Conservation (phyloP, 192 early-diverging fungal genomes). For the Podila clonocystis region DNA sequence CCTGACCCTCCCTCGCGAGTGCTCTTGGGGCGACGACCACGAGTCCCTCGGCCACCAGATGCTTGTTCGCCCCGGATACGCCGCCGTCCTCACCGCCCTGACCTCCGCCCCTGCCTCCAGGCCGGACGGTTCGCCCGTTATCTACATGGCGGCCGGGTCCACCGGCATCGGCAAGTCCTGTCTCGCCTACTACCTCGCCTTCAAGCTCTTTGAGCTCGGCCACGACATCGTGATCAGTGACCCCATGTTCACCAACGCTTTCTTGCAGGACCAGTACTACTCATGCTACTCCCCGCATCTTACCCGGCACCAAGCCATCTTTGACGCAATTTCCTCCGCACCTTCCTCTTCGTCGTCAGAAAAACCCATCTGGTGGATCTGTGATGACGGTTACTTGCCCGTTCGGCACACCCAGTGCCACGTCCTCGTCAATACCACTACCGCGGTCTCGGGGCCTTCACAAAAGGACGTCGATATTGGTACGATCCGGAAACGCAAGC, state of each 20-base stretch:
- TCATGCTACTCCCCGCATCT: constrained; percentile 40
- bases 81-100: constrained; percentile 26
- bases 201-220: constrained; percentile 27
- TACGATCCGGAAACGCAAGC: constrained; percentile 25
- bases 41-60: constrained; percentile 18
- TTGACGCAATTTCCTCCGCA: constrained; percentile 10
- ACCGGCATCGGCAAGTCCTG: constrained; percentile 34
- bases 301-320: constrained; percentile 16
- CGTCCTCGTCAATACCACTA: constrained; percentile 12
- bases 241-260: constrained; percentile 50
- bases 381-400: constrained; percentile 42
- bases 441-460: not conserved
- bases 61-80: constrained; percentile 31
- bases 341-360: not conserved
- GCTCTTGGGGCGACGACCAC: constrained; percentile 43
- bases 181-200: constrained; percentile 30
- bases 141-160: constrained; percentile 29
- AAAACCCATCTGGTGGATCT: constrained; percentile 40
- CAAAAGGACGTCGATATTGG: constrained; percentile 8
- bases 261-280: constrained; percentile 21
- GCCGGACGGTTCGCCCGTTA: constrained; percentile 1
- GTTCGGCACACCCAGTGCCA: constrained; percentile 22
- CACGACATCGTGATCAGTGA: constrained; percentile 46
- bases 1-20: constrained; percentile 25
- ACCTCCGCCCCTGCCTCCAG: not conserved